Percentiles rank a stretch among this genome's conserved stretches.
Conservation (phyloP, 176 grass and related monocot genomes). For the Pharus latifolius region DNA sequence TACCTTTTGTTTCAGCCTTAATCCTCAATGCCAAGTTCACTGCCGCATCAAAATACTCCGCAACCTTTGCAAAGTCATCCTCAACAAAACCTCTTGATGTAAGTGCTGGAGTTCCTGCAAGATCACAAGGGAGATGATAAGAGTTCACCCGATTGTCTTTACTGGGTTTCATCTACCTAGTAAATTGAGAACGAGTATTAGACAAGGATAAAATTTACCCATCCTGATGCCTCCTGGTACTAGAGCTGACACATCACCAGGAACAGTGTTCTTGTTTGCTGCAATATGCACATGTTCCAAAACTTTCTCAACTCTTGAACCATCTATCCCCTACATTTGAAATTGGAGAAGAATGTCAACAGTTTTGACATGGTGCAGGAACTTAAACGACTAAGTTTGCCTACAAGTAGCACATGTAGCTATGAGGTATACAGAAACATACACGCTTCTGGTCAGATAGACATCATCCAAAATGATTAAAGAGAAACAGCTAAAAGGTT, state of each 20-base stretch:
- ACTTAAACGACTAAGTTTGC: background rate
- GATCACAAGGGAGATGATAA: background rate
- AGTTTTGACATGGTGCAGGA: background rate
- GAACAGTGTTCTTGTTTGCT: slow-evolving; percentile 98
- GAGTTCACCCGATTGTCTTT: background rate
- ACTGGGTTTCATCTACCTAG: background rate
- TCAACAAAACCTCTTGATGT: slow-evolving; percentile 97
- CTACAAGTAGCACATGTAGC: background rate
- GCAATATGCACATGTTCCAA: slow-evolving; percentile 94
- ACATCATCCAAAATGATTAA: background rate
- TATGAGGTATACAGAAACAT: background rate
- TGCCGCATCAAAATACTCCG: slow-evolving; percentile 74
- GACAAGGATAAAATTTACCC: slow-evolving; percentile 43
- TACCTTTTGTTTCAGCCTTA: slow-evolving; percentile 78
- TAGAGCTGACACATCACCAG: slow-evolving; percentile 98
- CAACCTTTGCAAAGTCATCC: slow-evolving; percentile 96
- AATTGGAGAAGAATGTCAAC: slow-evolving; percentile 7
- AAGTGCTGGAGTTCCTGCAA: slow-evolving; percentile 88
- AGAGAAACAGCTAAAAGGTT: background rate
- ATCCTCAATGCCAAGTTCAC: slow-evolving; percentile 73
- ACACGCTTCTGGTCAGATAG: background rate
- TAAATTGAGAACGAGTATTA: background rate
- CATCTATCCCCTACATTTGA: slow-evolving; percentile 72
- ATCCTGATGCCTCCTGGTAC: slow-evolving; percentile 99
- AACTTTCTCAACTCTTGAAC: slow-evolving; percentile 95